phyloP scores from a whole-genome alignment of 2,329 filamentous ascomycete genomes.

The Sclerotinia borealis region DNA sequence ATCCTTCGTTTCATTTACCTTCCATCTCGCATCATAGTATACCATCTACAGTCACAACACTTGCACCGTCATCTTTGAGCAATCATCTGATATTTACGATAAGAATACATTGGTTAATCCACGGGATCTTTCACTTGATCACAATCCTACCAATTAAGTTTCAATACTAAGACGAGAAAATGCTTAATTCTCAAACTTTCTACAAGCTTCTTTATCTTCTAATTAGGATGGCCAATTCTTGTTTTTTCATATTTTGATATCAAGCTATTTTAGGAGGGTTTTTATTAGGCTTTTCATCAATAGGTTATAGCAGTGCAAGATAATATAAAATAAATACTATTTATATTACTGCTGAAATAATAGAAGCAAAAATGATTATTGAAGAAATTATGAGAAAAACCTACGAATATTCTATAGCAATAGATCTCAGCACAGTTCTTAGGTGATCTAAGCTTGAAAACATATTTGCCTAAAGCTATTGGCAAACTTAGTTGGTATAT shows the following conservation, averaged over 20 bases:
- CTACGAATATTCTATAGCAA: no score
- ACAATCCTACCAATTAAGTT: background rate
- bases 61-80: background rate
- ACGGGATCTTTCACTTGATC: background rate
- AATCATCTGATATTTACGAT: background rate
- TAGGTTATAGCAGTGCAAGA: background rate
- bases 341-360: no score
- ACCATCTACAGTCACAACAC: background rate
- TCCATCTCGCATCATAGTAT: no score
- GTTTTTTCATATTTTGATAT: background rate
- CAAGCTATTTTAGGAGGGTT: background rate
- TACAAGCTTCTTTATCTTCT: background rate
- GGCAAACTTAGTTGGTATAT: no score
- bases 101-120: background rate
- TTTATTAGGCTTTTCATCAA: background rate
- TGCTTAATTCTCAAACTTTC: background rate
- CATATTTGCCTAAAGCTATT: no score
- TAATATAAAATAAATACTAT: background rate
- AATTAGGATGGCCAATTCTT: background rate
- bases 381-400: no score
- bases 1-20: no score
- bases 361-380: no score
- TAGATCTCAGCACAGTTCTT: no score
- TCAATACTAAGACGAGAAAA: background rate
- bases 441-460: no score